Evolutionary conservation across 2,329 filamentous ascomycete species (phyloP).

Genomic region (Talaromyces rugulosus): DNA sequence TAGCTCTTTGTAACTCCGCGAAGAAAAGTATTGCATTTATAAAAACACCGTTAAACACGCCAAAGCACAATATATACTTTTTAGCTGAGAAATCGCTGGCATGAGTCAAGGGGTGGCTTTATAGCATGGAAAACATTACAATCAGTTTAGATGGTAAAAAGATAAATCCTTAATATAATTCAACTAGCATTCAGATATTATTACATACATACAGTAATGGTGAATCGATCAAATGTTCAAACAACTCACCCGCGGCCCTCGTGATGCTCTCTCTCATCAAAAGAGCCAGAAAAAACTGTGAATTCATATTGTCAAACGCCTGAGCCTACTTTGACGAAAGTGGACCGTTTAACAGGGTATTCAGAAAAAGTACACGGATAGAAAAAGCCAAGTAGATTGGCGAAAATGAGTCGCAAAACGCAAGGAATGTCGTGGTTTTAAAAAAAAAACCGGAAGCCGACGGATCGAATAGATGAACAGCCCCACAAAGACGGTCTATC

Average conservation of each 20-base stretch:
- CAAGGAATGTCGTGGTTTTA: slow-evolving; percentile 13
- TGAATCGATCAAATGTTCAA: background rate
- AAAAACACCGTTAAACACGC: too few relatives aligned
- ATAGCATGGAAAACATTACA: too few relatives aligned
- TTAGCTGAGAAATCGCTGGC: too few relatives aligned
- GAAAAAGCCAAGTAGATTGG: background rate
- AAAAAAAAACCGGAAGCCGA: background rate
- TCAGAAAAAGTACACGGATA: slow-evolving; percentile 6
- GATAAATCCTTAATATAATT: background rate
- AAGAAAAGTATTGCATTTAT: too few relatives aligned
- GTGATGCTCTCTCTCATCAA: background rate
- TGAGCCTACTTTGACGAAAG: background rate
- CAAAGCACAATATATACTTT: too few relatives aligned
- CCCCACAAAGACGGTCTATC: slow-evolving; percentile 10
- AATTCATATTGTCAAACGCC: slow-evolving; percentile 1
- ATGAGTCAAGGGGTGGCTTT: too few relatives aligned
- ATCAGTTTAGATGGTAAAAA: background rate
- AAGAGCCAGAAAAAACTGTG: background rate
- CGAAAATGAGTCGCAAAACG: slow-evolving; percentile 1
- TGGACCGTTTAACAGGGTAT: slow-evolving; percentile 5
- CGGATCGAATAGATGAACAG: background rate
- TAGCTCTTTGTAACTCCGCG: too few relatives aligned
- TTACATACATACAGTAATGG: slow-evolving; percentile 2
- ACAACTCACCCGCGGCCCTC: background rate
- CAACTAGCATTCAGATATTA: background rate